These are phyloP conservation scores for Eimeria falciformis DNA, from an alignment of 169 alveolate genomes.

Conservation along the genomic window DNA sequence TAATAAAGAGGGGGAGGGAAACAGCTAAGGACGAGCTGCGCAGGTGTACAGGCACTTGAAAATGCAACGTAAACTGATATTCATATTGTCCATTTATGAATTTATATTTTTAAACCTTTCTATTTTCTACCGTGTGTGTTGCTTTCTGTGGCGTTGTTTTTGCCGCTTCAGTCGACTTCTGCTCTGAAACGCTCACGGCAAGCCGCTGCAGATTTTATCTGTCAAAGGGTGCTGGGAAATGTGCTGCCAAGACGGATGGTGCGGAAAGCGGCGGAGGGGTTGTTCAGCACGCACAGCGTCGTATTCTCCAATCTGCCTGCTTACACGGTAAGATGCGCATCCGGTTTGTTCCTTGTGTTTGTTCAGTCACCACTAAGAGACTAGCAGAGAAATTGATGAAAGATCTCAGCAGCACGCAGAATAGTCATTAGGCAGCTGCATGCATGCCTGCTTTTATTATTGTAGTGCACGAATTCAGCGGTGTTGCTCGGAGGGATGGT, in stretches of 20 bases:
- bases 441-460: too few relatives aligned
- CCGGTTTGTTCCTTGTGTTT: not conserved
- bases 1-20: too few relatives aligned
- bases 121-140: too few relatives aligned
- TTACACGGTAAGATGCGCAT: not conserved
- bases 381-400: too few relatives aligned
- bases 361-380: too few relatives aligned
- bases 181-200: not conserved
- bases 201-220: not conserved
- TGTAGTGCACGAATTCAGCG: too few relatives aligned
- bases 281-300: slow-evolving; percentile 24
- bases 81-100: not conserved
- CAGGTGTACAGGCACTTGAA: too few relatives aligned
- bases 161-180: not conserved
- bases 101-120: not conserved
- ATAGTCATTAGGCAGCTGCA: too few relatives aligned
- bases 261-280: slow-evolving; percentile 9
- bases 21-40: too few relatives aligned
- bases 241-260: not conserved
- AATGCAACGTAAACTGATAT: too few relatives aligned
- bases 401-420: too few relatives aligned
- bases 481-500: too few relatives aligned
- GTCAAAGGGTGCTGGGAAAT: slow-evolving; percentile 10
- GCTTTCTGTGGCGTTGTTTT: not conserved
- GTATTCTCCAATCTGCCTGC: slow-evolving; percentile 53